Percentiles rank a stretch among this genome's conserved stretches.
Evolutionary conservation across 2,329 filamentous ascomycete species (phyloP).

Genomic region (Neoarthrinium moseri): DNA sequence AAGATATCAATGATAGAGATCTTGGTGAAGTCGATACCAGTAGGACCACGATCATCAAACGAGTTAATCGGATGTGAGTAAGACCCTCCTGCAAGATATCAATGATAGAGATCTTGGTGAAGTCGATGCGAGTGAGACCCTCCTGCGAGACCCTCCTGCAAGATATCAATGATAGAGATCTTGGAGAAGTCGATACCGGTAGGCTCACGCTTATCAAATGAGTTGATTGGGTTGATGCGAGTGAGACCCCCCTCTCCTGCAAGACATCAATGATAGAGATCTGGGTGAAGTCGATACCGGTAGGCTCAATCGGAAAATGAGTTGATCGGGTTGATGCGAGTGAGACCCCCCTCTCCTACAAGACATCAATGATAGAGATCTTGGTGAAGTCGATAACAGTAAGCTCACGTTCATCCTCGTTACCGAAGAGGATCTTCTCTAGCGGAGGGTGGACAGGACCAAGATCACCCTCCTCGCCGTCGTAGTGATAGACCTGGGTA

Average conservation of each 20-base stretch:
- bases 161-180: too few species aligned
- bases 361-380: slow-evolving; percentile 54
- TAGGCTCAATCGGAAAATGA: too few species aligned
- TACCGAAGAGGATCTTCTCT: slow-evolving; percentile 73
- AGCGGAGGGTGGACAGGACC: slow-evolving; percentile 70
- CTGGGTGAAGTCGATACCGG: slow-evolving; percentile 65
- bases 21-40: too few species aligned
- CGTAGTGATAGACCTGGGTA: slow-evolving; percentile 77
- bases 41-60: too few species aligned
- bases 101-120: slow-evolving; percentile 58
- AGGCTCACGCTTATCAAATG: too few species aligned
- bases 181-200: too few species aligned
- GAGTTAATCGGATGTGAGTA: too few species aligned
- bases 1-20: too few species aligned
- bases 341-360: slow-evolving; percentile 58
- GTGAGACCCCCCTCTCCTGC: too few species aligned
- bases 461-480: slow-evolving; percentile 82
- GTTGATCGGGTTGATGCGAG: too few species aligned
- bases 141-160: too few species aligned
- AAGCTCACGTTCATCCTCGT: slow-evolving; percentile 46
- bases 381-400: slow-evolving; percentile 62
- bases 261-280: slow-evolving; percentile 53
- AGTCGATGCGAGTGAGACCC: slow-evolving; percentile 59
- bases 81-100: slow-evolving; percentile 57
- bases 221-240: too few species aligned